phyloP scores from a whole-genome alignment of 2,329 filamentous ascomycete genomes.

The Phaeosphaeriaceae sp. region DNA sequence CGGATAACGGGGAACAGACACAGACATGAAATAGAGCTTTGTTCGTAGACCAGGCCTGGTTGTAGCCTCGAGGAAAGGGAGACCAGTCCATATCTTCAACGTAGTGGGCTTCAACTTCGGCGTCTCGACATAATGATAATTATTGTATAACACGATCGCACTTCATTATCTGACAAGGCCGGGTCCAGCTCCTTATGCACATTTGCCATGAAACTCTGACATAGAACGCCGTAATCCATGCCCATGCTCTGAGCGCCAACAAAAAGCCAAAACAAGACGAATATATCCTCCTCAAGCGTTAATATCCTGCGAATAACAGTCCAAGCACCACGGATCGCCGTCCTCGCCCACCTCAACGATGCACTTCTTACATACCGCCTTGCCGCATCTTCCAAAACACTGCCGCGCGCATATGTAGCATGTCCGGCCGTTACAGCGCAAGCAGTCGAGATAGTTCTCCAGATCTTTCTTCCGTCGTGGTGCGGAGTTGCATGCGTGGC shows the following conservation, averaged over 20 bases:
- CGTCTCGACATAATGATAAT: background rate
- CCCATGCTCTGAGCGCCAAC: background rate
- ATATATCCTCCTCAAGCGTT: slow-evolving; percentile 19
- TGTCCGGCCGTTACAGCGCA: slow-evolving; percentile 66
- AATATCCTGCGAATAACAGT: slow-evolving; percentile 55
- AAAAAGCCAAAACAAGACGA: background rate
- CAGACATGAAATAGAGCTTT: background rate
- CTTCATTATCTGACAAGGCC: background rate
- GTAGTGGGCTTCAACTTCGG: background rate
- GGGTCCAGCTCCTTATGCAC: background rate
- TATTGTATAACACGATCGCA: too few relatives aligned
- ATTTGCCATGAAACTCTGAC: background rate
- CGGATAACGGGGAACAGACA: slow-evolving; percentile 15
- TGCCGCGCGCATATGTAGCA: slow-evolving; percentile 74
- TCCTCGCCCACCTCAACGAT: slow-evolving; percentile 70
- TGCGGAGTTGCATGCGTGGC: slow-evolving; percentile 71
- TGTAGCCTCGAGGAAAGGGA: too few relatives aligned
- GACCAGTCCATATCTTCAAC: too few relatives aligned
- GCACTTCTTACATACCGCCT: slow-evolving; percentile 70
- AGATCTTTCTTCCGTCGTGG: slow-evolving; percentile 71
- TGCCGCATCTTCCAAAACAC: slow-evolving; percentile 60
- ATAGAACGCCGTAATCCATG: background rate
- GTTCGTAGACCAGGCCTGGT: too few relatives aligned
- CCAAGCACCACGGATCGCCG: slow-evolving; percentile 71
- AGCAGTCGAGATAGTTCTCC: slow-evolving; percentile 70